phyloP scores from a whole-genome alignment of 2,329 filamentous ascomycete species.

The Colletotrichum kahawae region DNA sequence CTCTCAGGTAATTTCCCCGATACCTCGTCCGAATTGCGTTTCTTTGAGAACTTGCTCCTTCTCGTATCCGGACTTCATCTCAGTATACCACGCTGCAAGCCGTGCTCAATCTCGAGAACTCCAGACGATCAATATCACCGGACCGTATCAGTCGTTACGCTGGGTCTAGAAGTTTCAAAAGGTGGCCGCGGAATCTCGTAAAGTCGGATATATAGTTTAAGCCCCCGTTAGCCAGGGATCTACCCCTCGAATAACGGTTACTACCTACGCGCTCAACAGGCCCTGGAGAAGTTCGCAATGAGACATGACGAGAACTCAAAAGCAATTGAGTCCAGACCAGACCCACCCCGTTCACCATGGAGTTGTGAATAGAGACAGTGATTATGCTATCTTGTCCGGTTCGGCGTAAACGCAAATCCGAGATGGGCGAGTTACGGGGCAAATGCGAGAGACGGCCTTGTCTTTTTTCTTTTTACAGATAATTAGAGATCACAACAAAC shows the following conservation, averaged over 20 bases:
- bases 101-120: background rate
- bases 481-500: background rate
- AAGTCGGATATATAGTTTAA: background rate
- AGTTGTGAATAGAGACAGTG: background rate
- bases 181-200: background rate
- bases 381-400: background rate
- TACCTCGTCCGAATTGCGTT: background rate
- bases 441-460: background rate
- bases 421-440: background rate
- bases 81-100: background rate
- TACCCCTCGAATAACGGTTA: background rate
- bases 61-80: background rate
- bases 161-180: background rate
- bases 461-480: background rate
- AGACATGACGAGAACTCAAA: background rate
- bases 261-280: background rate
- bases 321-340: background rate
- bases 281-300: background rate
- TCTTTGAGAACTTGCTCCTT: background rate
- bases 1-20: background rate
- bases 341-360: background rate
- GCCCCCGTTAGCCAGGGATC: background rate
- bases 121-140: accelerated
- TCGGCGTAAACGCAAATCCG: background rate
- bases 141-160: background rate